Percentiles rank a stretch among this genome's conserved stretches.
Conservation (phyloP, 768 basidiomycete genomes). For the Lentinula raphanica region DNA sequence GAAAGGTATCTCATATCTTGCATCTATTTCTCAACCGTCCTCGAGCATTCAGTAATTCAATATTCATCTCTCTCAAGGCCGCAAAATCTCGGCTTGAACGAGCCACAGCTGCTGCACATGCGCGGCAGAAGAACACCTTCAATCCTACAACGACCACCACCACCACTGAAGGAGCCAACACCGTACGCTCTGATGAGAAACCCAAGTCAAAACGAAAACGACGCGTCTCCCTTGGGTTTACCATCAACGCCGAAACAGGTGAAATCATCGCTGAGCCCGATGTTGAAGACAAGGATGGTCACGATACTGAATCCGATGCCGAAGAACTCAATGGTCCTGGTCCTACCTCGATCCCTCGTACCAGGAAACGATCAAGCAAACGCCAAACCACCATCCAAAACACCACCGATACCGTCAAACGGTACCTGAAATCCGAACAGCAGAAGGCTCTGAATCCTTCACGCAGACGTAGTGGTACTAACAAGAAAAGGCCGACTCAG, state of each 20-base stretch:
- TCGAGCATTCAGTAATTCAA: background rate
- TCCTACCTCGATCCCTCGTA: background rate
- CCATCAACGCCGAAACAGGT: constrained; percentile 56
- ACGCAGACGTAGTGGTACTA: constrained; percentile 57
- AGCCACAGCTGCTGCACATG: constrained; percentile 62
- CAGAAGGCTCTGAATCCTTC: constrained; percentile 57
- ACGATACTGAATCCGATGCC: constrained; percentile 12
- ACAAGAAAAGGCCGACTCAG: constrained; percentile 58
- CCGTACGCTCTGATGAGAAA: constrained; percentile 19
- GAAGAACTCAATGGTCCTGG: background rate
- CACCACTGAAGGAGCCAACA: constrained; percentile 6
- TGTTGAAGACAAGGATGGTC: constrained; percentile 14
- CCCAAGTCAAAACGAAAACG: constrained; percentile 31
- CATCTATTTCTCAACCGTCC: background rate
- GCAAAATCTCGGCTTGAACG: constrained; percentile 54
- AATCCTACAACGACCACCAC: constrained; percentile 42
- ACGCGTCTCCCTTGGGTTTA: constrained; percentile 50
- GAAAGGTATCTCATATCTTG: constrained; percentile 50
- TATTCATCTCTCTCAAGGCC: no score
- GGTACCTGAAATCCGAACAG: constrained; percentile 60
- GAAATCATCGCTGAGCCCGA: constrained; percentile 37
- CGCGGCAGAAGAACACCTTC: constrained; percentile 62
- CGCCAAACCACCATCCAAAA: constrained; percentile 68
- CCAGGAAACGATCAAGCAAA: constrained; percentile 49
- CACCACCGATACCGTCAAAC: constrained; percentile 58